Evolutionary conservation across 495 filamentous ascomycete species (phyloP), one percentile per base, ranked within the genome.

Genomic region (Aspergillus wentii): DNA sequence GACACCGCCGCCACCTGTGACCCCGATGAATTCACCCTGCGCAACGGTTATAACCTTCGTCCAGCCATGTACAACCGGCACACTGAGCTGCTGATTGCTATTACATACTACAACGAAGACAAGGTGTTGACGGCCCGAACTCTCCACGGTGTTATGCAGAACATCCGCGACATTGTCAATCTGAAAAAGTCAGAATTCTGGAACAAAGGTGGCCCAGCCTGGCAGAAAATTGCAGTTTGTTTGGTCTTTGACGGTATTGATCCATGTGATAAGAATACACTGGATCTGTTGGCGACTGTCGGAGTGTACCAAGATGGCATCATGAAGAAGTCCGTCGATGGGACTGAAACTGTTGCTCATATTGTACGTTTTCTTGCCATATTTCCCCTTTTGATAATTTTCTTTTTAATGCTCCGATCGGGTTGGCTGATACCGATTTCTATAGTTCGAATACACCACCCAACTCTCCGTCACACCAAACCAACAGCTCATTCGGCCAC

Each of bases 41-140:
- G 94, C 62, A 97, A 97, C 57, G 92, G 92, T 45, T 98, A 97
- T 75, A 95, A 97, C 70, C 77, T 98, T 39, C 85, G 92, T 17
- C 88, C 94, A 17, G 82, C 91, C 35, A 98, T 97, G 88, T 98
- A 97, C 71, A 98, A 98, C 72, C 80, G 92, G 40, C 91, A 96
- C 58, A 98, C 92, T 4, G 92, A 98, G 62, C 75, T 98, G 23
- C 71, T 96, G 36, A 95, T 98, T 54, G 92, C 92, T 47, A 91
- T 98, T 57, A 98, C 92, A 28, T 96, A 96, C 66, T 98, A 97
- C 72, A 97, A 97, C 65, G 92, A 98, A 72, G 92, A 98, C 69
- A 98, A 95, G 66, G 80, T 86, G 8, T 71, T 98, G 44, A 91
- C 90, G 2, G 76, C 92, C 17, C 83, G 92, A 49, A 98, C 92